Conservation (phyloP, 2,329 filamentous ascomycete genomes). For the Hymenoscyphus infarciens region DNA sequence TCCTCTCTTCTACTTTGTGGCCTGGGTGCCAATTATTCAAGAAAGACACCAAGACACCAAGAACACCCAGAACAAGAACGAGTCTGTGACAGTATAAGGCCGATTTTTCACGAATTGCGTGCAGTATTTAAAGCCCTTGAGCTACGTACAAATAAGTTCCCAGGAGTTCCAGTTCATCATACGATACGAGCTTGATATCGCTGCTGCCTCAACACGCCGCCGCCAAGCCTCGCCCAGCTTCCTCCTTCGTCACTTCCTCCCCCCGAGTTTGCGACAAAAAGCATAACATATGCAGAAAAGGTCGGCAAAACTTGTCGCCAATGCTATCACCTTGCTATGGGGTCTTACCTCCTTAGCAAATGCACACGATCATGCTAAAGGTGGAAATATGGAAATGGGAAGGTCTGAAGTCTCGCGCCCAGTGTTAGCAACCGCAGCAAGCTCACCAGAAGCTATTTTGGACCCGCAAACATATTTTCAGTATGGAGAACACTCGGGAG, state of each 20-base stretch:
- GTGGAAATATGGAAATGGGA: slow-evolving; percentile 34
- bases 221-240: background rate
- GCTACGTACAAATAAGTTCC: too few species aligned
- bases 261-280: background rate
- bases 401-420: slow-evolving; percentile 11
- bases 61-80: too few species aligned
- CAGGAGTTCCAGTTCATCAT: too few species aligned
- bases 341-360: slow-evolving; percentile 20
- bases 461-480: slow-evolving; percentile 40
- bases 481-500: slow-evolving; percentile 37
- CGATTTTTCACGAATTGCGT: too few species aligned
- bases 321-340: slow-evolving; percentile 20
- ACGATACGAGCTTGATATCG: too few species aligned
- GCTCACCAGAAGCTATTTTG: slow-evolving; percentile 26
- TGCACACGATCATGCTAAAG: slow-evolving; percentile 31
- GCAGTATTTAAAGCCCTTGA: too few species aligned
- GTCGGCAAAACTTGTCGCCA: slow-evolving; percentile 7
- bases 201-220: background rate
- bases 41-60: too few species aligned
- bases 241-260: background rate
- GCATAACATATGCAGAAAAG: slow-evolving; percentile 19
- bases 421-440: slow-evolving; percentile 9
- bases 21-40: too few species aligned
- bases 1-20: too few species aligned
- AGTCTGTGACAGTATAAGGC: too few species aligned